Evolutionary conservation across 2,329 filamentous ascomycete species (phyloP).

Genomic region (Neopestalotiopsis sp.): DNA sequence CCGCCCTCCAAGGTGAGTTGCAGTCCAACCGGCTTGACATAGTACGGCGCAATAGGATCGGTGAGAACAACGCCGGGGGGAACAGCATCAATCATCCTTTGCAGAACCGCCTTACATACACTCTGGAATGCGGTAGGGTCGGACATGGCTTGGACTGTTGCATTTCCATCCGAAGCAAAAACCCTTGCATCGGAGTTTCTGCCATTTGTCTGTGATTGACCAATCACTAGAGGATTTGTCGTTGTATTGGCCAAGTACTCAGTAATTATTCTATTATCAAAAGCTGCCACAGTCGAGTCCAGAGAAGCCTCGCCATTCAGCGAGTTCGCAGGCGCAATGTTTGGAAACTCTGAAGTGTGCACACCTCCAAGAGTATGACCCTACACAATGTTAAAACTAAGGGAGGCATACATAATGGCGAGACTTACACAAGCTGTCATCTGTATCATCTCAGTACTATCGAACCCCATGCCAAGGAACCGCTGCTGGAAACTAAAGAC

Average conservation of each 20-base stretch:
- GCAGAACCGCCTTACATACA: conserved; percentile 57
- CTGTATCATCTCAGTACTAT: conserved; percentile 62
- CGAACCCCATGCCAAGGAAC: conserved; percentile 65
- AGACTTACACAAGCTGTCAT: conserved; percentile 57
- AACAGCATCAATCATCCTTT: conserved; percentile 68
- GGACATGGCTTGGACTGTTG: conserved; percentile 55
- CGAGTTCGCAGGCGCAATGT: conserved; percentile 53
- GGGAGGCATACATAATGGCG: no score
- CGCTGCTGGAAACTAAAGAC: conserved; percentile 57
- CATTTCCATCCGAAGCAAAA: conserved; percentile 61
- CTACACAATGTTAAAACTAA: background rate
- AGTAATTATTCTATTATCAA: conserved; percentile 62
- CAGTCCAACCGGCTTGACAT: conserved; percentile 63
- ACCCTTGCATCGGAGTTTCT: conserved; percentile 62
- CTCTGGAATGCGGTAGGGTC: conserved; percentile 50
- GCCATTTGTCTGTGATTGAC: conserved; percentile 48
- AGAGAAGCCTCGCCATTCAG: conserved; percentile 51
- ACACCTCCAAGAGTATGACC: conserved; percentile 66
- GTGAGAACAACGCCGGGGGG: conserved; percentile 56
- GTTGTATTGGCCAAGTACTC: conserved; percentile 62
- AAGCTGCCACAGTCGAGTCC: conserved; percentile 53
- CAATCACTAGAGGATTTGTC: conserved; percentile 60
- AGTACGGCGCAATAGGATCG: conserved; percentile 59
- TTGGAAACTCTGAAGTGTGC: conserved; percentile 58
- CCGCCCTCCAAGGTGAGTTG: conserved; percentile 59